These are phyloP conservation scores for Primulina eburnea DNA, from an alignment of 257 asterid species.

Conservation along the genomic window DNA sequence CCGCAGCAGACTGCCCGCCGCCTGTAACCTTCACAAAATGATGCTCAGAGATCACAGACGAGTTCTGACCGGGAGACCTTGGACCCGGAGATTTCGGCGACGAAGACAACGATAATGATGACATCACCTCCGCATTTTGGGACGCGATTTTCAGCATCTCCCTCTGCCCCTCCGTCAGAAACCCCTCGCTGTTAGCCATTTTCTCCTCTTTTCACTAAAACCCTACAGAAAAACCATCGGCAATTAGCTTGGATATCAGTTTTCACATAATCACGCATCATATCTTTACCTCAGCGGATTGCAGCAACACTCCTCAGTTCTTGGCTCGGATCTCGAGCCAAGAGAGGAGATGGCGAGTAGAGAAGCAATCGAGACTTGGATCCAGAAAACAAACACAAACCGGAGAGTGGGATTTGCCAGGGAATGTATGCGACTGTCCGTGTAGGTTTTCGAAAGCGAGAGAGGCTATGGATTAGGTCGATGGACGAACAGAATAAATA, in stretches of 20 bases:
- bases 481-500: conserved; percentile 41
- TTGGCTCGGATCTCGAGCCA: conserved; percentile 99
- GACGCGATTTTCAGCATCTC: conserved; percentile 72
- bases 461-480: conserved; percentile 30
- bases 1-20: conserved; percentile 60
- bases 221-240: conserved; percentile 28
- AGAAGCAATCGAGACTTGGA: conserved; percentile 43
- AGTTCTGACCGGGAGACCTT: conserved; percentile 45
- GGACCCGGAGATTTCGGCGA: conserved; percentile 58
- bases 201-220: conserved; percentile 37
- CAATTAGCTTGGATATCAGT: conserved; percentile 16
- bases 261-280: conserved; percentile 1
- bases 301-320: conserved; percentile 43
- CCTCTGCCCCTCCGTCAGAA: conserved; percentile 87
- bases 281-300: conserved; percentile 34
- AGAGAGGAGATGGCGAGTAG: conserved; percentile 42
- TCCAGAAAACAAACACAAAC: conserved; percentile 29
- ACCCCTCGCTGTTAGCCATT: conserved; percentile 84
- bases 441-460: conserved; percentile 21
- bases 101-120: conserved; percentile 43
- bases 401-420: conserved; percentile 11
- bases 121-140: conserved; percentile 64
- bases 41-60: conserved; percentile 47
- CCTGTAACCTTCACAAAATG: conserved; percentile 63
- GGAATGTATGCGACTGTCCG: conserved; percentile 17